Conservation (phyloP, 768 basidiomycete genomes). For the Suillus clintonianus region DNA sequence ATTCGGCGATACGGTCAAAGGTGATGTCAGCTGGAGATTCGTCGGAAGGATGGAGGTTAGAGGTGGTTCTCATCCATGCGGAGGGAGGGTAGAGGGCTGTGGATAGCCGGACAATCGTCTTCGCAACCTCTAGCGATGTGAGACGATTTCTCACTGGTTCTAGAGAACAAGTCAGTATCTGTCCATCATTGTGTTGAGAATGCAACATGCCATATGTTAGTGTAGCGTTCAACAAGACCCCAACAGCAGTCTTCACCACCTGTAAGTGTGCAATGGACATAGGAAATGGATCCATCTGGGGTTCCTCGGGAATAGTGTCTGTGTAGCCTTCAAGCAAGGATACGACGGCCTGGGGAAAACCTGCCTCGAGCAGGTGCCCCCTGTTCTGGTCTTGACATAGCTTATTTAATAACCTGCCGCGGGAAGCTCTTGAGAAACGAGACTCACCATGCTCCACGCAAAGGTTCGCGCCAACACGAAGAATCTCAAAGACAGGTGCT, state of each 20-base stretch:
- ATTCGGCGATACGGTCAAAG: constrained; percentile 42
- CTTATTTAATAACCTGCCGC: constrained; percentile 9
- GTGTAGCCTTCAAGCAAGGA: constrained; percentile 69
- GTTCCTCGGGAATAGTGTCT: constrained; percentile 41
- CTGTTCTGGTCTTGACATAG: constrained; percentile 68
- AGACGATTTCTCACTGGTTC: constrained; percentile 73
- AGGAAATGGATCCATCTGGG: constrained; percentile 44
- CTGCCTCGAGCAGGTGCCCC: constrained; percentile 66
- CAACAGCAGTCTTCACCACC: constrained; percentile 75
- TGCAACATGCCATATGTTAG: constrained; percentile 66
- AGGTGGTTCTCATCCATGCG: constrained; percentile 51
- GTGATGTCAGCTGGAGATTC: constrained; percentile 15
- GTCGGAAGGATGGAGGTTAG: constrained; percentile 24
- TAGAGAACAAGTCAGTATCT: constrained; percentile 29
- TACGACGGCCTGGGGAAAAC: constrained; percentile 67
- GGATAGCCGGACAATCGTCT: constrained; percentile 68
- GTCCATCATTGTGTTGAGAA: background rate
- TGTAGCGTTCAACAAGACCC: constrained; percentile 76
- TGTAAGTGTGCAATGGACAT: constrained; percentile 65
- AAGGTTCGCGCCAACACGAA: constrained; percentile 80
- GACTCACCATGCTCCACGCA: constrained; percentile 79
- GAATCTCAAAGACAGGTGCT: constrained; percentile 61
- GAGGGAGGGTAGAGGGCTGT: constrained; percentile 73
- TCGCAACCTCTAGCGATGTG: constrained; percentile 66
- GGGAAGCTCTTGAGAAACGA: background rate